A percentile compares a stretch with the other conserved stretches of the same genome.
phyloP scores from a whole-genome alignment of 345 rosid genomes.

The Camelina laxa region DNA sequence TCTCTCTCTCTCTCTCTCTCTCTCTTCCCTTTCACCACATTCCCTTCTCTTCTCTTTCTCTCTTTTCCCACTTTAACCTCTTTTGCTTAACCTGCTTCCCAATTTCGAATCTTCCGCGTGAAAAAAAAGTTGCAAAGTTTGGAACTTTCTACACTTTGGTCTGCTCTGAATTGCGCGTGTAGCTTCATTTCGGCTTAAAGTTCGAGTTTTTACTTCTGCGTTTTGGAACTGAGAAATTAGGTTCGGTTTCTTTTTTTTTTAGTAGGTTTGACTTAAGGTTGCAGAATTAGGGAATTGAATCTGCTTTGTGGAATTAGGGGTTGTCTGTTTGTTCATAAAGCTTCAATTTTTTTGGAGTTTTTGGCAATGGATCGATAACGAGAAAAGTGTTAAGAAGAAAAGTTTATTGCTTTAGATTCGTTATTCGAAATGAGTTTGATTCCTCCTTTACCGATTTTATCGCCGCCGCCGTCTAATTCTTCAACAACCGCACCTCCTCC shows the following conservation, averaged over 20 bases:
- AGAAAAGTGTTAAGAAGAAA: not conserved
- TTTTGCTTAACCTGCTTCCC: conserved; percentile 21
- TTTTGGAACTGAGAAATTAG: conserved; percentile 25
- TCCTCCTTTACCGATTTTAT: conserved; percentile 52
- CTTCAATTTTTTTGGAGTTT: conserved; percentile 26
- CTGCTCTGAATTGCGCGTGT: conserved; percentile 14
- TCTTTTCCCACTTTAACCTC: conserved; percentile 14
- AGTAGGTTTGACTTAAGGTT: conserved; percentile 24
- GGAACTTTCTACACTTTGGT: conserved; percentile 15
- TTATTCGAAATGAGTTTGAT: conserved; percentile 55
- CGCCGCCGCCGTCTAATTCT: conserved; percentile 50
- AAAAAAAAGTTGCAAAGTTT: not conserved
- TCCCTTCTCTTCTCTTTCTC: conserved; percentile 13
- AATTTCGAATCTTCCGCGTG: conserved; percentile 13
- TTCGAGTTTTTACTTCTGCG: conserved; percentile 34
- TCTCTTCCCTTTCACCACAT: conserved; percentile 28
- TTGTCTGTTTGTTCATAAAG: conserved; percentile 19
- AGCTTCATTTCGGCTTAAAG: not conserved
- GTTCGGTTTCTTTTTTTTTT: not conserved
- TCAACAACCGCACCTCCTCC: conserved; percentile 55
- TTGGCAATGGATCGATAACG: conserved; percentile 32
- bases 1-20: conserved; percentile 32
- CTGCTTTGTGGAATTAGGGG: conserved; percentile 22
- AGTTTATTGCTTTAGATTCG: conserved; percentile 7
- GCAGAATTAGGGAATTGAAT: conserved; percentile 10